These are phyloP conservation scores for Cucurbitaria berberidis DNA, from an alignment of 2,329 filamentous ascomycete species.

Conservation along the genomic window DNA sequence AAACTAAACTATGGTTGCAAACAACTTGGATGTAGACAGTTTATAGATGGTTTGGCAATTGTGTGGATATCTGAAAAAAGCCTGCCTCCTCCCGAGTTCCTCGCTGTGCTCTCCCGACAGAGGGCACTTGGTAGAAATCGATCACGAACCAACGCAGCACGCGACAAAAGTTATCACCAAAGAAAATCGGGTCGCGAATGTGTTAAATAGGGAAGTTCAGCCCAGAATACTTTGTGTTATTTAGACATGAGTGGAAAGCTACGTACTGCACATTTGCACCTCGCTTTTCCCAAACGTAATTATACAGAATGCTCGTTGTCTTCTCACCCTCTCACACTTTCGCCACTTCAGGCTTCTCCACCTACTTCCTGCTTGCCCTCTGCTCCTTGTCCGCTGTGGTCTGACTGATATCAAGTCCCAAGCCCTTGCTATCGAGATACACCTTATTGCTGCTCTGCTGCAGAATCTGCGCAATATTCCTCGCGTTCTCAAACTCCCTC, in stretches of 20 bases:
- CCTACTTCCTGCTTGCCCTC: constrained; percentile 34
- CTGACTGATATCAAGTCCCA: constrained; percentile 82
- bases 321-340: not conserved
- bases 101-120: no score
- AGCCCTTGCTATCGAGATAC: constrained; percentile 86
- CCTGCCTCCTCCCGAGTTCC: no score
- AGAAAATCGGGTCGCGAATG: no score
- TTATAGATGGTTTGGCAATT: no score
- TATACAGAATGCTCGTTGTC: constrained; percentile 29
- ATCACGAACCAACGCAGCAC: no score
- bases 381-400: constrained; percentile 49
- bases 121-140: no score
- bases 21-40: no score
- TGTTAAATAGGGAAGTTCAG: not conserved
- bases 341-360: not conserved
- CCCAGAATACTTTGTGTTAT: constrained; percentile 12
- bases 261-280: constrained; percentile 26
- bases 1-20: no score
- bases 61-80: no score
- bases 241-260: constrained; percentile 46
- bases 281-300: constrained; percentile 24
- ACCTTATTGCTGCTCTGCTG: constrained; percentile 93
- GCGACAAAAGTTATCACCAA: no score
- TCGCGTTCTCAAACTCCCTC: constrained; percentile 96
- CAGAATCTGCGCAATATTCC: constrained; percentile 83